Percentiles rank a stretch among this genome's conserved stretches.
phyloP scores from a whole-genome alignment of 2,329 filamentous ascomycete species.

The Aspergillus vadensis region DNA sequence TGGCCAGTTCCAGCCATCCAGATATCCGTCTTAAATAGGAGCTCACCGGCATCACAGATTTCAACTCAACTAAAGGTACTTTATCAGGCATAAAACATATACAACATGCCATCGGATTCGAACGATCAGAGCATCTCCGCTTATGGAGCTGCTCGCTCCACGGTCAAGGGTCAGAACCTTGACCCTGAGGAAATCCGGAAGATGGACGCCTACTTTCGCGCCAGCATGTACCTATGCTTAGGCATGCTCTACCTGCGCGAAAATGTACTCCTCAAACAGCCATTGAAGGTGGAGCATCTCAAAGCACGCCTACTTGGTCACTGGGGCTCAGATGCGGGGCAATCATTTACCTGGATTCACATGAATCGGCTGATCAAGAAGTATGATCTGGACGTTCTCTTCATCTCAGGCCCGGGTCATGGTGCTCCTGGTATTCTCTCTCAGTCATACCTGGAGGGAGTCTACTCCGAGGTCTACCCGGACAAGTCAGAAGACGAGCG shows the following conservation, averaged over 20 bases:
- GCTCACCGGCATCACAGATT: neutral
- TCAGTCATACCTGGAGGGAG: constrained; percentile 75
- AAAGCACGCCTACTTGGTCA: constrained; percentile 75
- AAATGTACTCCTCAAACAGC: constrained; percentile 71
- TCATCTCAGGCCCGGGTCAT: constrained; percentile 75
- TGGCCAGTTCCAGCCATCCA: neutral
- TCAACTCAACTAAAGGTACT: neutral
- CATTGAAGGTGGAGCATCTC: constrained; percentile 68
- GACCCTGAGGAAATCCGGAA: constrained; percentile 66
- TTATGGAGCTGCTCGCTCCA: constrained; percentile 67
- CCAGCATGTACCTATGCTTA: constrained; percentile 72
- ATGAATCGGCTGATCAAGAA: constrained; percentile 82
- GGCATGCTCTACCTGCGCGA: constrained; percentile 79
- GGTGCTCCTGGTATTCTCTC: constrained; percentile 75
- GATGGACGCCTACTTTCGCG: constrained; percentile 72
- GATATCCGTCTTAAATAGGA: neutral
- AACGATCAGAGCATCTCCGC: constrained; percentile 59
- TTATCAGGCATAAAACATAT: neutral
- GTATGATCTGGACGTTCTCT: constrained; percentile 71
- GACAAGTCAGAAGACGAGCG: constrained; percentile 69
- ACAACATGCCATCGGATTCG: neutral
- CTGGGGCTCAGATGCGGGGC: constrained; percentile 78
- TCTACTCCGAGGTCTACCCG: constrained; percentile 76
- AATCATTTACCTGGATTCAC: constrained; percentile 80
- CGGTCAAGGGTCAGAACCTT: constrained; percentile 63